Conservation (phyloP, 768 basidiomycete species). For the Rhizopogon vinicolor region DNA sequence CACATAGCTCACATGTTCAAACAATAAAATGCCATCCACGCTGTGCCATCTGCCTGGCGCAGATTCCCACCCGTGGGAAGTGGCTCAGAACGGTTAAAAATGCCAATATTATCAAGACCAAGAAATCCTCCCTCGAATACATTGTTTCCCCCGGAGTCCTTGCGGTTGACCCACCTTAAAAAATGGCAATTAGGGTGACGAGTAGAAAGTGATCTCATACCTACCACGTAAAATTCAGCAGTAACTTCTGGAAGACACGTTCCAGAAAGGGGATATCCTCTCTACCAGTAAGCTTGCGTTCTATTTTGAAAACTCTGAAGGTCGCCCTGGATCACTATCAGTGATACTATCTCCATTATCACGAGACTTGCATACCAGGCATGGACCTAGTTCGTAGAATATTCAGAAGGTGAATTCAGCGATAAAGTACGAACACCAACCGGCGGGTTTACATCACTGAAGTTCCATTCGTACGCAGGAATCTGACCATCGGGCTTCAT, state of each 20-base stretch:
- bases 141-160: slow-evolving; percentile 91
- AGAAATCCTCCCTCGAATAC: slow-evolving; percentile 99
- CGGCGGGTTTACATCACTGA: slow-evolving; percentile 96
- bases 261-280: slow-evolving; percentile 93
- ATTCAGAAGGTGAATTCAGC: not conserved
- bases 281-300: slow-evolving; percentile 88
- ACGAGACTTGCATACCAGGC: slow-evolving; percentile 61
- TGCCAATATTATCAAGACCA: slow-evolving; percentile 95
- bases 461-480: slow-evolving; percentile 99
- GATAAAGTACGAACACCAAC: slow-evolving; percentile 21
- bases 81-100: slow-evolving; percentile 97
- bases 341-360: not conserved
- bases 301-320: slow-evolving; percentile 98
- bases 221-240: slow-evolving; percentile 96
- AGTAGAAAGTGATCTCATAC: slow-evolving; percentile 9
- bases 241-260: slow-evolving; percentile 95
- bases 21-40: slow-evolving; percentile 99
- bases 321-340: slow-evolving; percentile 62
- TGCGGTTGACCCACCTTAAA: slow-evolving; percentile 94
- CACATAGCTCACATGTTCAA: slow-evolving; percentile 74
- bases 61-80: slow-evolving; percentile 91
- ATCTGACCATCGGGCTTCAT: slow-evolving; percentile 99
- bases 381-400: slow-evolving; percentile 43
- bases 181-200: slow-evolving; percentile 1
- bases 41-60: slow-evolving; percentile 97